Evolutionary conservation across 352 stramenopile genomes (phyloP).

Genomic region (Pythium aristosporum): DNA sequence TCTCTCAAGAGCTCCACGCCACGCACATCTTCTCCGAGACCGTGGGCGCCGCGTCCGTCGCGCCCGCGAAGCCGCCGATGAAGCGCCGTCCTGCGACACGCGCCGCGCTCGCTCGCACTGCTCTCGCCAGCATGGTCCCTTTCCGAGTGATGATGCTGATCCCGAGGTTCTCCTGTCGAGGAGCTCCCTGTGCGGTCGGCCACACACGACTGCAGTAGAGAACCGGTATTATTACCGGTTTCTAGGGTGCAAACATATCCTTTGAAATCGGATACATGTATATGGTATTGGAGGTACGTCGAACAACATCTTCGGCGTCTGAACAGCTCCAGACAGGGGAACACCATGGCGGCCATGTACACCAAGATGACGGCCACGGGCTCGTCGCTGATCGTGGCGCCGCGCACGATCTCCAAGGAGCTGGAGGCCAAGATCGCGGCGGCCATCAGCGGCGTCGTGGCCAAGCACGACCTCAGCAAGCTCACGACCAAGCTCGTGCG

Average conservation of each 20-base stretch:
- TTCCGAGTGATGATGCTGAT: conserved; percentile 22
- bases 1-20: neutral
- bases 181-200: conserved; percentile 3
- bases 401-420: conserved; percentile 79
- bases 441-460: conserved; percentile 68
- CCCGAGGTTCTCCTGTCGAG: neutral
- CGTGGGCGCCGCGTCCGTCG: conserved; percentile 27
- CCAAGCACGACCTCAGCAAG: conserved; percentile 59
- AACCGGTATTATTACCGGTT: conserved; percentile 11
- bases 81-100: conserved; percentile 28
- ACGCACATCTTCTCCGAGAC: conserved; percentile 38
- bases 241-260: neutral
- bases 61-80: conserved; percentile 32
- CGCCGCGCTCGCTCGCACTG: conserved; percentile 29
- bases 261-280: conserved; percentile 14
- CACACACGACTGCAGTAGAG: conserved; percentile 15
- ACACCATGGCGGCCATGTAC: conserved; percentile 40
- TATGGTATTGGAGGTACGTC: conserved; percentile 3
- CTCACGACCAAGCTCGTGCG: conserved; percentile 81
- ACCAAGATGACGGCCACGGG: conserved; percentile 52
- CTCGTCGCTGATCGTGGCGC: conserved; percentile 51
- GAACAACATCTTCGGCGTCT: conserved; percentile 3
- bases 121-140: conserved; percentile 29
- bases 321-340: neutral
- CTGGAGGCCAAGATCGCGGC: conserved; percentile 76